These are phyloP conservation scores for Malus hybrid DNA, from an alignment of 331 rosid species.

Conservation along the genomic window DNA sequence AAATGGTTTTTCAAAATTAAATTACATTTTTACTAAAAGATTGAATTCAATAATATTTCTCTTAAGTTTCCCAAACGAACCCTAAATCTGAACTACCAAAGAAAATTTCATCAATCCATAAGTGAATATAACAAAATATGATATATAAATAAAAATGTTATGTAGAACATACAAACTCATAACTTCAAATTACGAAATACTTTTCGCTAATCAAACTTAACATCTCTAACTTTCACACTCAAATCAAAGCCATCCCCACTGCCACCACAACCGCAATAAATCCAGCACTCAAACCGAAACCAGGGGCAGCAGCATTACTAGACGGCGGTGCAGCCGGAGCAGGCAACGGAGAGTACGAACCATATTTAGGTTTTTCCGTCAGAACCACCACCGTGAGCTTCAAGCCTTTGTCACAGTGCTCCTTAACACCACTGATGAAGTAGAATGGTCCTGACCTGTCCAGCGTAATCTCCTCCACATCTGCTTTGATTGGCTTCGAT, in stretches of 20 bases:
- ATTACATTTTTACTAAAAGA: too few relatives aligned
- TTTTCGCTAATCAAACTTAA: neutral
- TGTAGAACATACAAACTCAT: neutral
- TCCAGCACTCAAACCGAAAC: neutral
- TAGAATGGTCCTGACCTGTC: conserved; percentile 3
- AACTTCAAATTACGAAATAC: neutral
- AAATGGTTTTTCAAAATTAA: too few relatives aligned
- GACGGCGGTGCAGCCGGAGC: neutral
- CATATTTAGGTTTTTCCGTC: neutral
- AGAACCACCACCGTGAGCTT: conserved; percentile 6
- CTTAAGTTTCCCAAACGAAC: too few relatives aligned
- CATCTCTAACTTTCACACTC: neutral
- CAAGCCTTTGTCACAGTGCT: conserved; percentile 12
- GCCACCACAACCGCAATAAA: neutral
- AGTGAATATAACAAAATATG: too few relatives aligned
- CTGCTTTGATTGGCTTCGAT: neutral
- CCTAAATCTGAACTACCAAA: too few relatives aligned
- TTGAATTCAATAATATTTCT: too few relatives aligned
- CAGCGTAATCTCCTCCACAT: neutral
- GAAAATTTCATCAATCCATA: too few relatives aligned
- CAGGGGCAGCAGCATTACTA: neutral
- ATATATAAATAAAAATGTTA: too few relatives aligned
- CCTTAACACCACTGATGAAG: conserved; percentile 12
- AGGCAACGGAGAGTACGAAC: neutral
- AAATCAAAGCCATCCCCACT: neutral